Evolutionary conservation across 225 moss, liverwort and hornwort genomes (phyloP).

Genomic region (Climacium dendroides): DNA sequence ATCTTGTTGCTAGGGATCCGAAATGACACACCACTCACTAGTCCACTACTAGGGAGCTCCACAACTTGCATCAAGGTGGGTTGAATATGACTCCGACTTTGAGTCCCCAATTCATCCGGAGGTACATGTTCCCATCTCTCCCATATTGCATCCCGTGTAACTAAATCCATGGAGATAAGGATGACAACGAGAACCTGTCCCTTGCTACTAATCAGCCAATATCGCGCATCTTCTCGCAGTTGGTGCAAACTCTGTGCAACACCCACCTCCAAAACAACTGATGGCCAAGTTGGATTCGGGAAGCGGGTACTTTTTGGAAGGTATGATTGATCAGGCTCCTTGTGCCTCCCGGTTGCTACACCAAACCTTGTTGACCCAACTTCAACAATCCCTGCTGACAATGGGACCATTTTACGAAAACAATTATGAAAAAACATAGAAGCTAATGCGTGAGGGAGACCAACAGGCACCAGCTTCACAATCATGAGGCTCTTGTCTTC

Average conservation of each 20-base stretch:
- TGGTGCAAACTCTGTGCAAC: background rate
- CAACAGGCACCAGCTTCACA: accelerated
- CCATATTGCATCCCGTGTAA: accelerated
- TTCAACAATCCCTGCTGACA: accelerated
- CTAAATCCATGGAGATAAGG: background rate
- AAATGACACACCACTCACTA: background rate
- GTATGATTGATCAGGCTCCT: background rate
- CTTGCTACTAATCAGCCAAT: accelerated
- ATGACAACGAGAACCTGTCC: background rate
- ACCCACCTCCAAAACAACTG: background rate
- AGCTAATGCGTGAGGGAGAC: background rate
- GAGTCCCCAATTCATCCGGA: accelerated
- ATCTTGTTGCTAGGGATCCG: background rate
- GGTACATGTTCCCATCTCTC: background rate
- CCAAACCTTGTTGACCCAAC: background rate
- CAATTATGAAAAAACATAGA: accelerated
- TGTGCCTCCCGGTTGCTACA: accelerated
- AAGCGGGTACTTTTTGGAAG: accelerated
- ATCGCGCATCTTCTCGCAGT: background rate
- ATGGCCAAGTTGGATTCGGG: accelerated
- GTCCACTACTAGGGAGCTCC: background rate
- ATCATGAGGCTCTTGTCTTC: background rate
- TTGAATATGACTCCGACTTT: accelerated
- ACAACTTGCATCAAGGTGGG: background rate
- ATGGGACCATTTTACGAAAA: background rate